phyloP scores from a whole-genome alignment of 306 rosid genomes.

The Vigna trinervia region DNA sequence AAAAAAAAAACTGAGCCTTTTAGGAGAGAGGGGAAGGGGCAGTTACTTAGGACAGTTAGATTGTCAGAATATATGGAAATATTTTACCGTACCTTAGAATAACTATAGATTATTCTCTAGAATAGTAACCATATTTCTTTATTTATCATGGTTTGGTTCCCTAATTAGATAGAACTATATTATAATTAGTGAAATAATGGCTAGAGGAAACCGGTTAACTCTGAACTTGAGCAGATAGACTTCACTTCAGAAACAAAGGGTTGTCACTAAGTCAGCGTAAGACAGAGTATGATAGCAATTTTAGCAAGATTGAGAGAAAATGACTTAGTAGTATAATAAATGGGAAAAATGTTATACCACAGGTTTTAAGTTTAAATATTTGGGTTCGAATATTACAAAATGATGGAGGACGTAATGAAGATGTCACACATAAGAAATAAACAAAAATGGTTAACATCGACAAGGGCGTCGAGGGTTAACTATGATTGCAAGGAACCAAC shows the following conservation, averaged over 20 bases:
- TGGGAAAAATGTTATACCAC: background rate
- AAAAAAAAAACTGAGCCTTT: background rate
- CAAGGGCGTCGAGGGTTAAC: background rate
- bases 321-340: background rate
- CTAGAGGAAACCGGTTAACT: background rate
- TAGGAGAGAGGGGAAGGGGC: background rate
- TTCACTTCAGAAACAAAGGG: background rate
- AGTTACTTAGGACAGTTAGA: background rate
- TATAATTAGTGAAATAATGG: background rate
- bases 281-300: background rate
- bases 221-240: background rate
- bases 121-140: background rate
- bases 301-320: background rate
- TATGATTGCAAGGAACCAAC: background rate
- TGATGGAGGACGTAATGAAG: background rate
- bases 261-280: background rate
- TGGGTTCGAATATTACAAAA: background rate
- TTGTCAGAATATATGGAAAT: background rate
- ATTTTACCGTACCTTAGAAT: background rate
- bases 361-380: too few species aligned
- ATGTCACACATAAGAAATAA: background rate
- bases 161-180: background rate
- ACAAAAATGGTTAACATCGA: background rate
- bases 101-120: background rate
- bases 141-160: background rate